These are phyloP conservation scores for Phlebiopsis flavidoalba DNA, from an alignment of 768 basidiomycete species.

Conservation along the genomic window DNA sequence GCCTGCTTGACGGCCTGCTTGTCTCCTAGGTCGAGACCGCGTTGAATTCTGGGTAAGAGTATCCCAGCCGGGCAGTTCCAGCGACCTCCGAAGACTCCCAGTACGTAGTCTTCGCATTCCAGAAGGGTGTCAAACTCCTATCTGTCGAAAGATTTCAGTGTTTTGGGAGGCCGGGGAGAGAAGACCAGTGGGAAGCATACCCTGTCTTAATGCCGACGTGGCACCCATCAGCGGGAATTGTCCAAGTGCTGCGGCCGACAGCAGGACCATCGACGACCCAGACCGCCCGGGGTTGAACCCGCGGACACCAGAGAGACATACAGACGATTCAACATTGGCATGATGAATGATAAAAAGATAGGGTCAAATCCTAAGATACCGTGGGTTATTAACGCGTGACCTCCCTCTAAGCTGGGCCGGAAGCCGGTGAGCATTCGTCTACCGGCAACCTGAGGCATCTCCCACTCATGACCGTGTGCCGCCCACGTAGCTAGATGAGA, in stretches of 20 bases:
- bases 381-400: background rate
- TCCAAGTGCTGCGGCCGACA: background rate
- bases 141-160: conserved; percentile 22
- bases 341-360: conserved; percentile 53
- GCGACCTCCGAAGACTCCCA: conserved; percentile 33
- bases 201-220: background rate
- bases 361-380: conserved; percentile 39
- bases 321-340: conserved; percentile 47
- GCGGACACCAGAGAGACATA: conserved; percentile 48
- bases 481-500: conserved; percentile 16
- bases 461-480: conserved; percentile 41
- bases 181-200: background rate
- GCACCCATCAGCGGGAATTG: background rate
- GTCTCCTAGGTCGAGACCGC: conserved; percentile 29
- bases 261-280: conserved; percentile 26
- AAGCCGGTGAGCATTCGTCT: background rate
- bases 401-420: background rate
- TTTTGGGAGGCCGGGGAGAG: background rate
- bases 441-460: conserved; percentile 37
- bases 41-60: conserved; percentile 50
- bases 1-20: conserved; percentile 22
- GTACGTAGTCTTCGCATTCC: conserved; percentile 31
- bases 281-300: conserved; percentile 34
- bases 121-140: conserved; percentile 47
- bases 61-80: conserved; percentile 30